These are phyloP conservation scores for Phytophthora pinifolia DNA, from an alignment of 352 stramenopile species.

Conservation along the genomic window DNA sequence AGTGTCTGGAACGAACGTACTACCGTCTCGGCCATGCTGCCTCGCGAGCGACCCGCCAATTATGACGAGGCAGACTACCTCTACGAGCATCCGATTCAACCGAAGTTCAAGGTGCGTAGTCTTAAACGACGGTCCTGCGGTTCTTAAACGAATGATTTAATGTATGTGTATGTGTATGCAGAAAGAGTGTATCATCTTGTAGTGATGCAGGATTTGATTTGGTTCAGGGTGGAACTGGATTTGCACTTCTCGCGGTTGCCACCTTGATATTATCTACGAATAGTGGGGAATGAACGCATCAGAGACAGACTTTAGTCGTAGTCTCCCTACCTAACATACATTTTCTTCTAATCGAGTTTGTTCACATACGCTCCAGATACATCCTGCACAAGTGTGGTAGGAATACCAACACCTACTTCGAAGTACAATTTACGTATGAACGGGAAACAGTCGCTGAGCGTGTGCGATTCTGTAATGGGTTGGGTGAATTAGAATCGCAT, in stretches of 20 bases:
- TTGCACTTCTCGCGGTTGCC: conserved; percentile 5
- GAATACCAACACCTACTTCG: too few species aligned
- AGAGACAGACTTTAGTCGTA: too few species aligned
- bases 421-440: too few species aligned
- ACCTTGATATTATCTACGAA: neutral
- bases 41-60: neutral
- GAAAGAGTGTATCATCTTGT: conserved; percentile 5
- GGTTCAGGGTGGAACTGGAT: conserved; percentile 1
- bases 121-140: neutral
- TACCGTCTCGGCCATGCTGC: neutral
- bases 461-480: too few species aligned
- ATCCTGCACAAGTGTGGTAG: too few species aligned
- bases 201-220: conserved; percentile 2
- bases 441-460: too few species aligned
- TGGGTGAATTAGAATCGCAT: too few species aligned
- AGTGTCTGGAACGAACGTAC: neutral
- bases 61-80: neutral
- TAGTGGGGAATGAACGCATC: too few species aligned
- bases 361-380: too few species aligned
- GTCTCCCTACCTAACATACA: too few species aligned
- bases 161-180: neutral
- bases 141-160: conserved; percentile 3
- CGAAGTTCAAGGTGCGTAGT: conserved; percentile 9
- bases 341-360: too few species aligned
- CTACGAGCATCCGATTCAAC: conserved; percentile 1